phyloP scores from a whole-genome alignment of 2,329 filamentous ascomycete genomes.

The Zasmidium citrigriseum region DNA sequence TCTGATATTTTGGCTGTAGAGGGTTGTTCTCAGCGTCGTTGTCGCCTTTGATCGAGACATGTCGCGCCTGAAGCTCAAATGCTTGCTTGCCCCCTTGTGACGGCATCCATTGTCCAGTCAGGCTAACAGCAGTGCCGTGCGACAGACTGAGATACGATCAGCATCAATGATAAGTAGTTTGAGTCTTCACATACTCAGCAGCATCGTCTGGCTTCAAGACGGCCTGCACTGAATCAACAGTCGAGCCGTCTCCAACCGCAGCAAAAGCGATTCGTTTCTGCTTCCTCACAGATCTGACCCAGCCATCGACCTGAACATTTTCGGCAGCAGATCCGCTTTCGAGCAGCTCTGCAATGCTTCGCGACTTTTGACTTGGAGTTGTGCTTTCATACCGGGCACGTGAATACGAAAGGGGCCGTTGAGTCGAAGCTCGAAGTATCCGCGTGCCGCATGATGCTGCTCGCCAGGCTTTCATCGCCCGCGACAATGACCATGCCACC shows the following conservation, averaged over 20 bases:
- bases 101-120: slow-evolving; percentile 75
- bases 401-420: slow-evolving; percentile 18
- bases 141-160: slow-evolving; percentile 61
- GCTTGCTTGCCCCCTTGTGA: slow-evolving; percentile 68
- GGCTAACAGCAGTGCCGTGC: slow-evolving; percentile 75
- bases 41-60: slow-evolving; percentile 70
- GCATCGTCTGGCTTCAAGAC: slow-evolving; percentile 72
- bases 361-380: slow-evolving; percentile 2
- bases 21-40: slow-evolving; percentile 88
- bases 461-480: slow-evolving; percentile 30
- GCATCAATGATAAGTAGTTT: neutral
- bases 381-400: slow-evolving; percentile 12
- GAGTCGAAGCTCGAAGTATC: slow-evolving; percentile 10
- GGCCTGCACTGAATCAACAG: slow-evolving; percentile 75
- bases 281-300: slow-evolving; percentile 79
- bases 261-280: slow-evolving; percentile 85
- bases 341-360: slow-evolving; percentile 29
- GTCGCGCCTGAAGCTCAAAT: slow-evolving; percentile 76
- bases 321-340: slow-evolving; percentile 27
- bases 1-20: slow-evolving; percentile 95
- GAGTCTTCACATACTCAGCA: slow-evolving; percentile 61
- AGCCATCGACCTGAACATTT: slow-evolving; percentile 64
- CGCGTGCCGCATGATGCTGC: slow-evolving; percentile 20
- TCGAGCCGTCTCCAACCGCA: slow-evolving; percentile 84
- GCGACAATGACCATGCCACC: neutral